phyloP scores from a whole-genome alignment of 768 basidiomycete genomes.

The Boletellus ananiceps region DNA sequence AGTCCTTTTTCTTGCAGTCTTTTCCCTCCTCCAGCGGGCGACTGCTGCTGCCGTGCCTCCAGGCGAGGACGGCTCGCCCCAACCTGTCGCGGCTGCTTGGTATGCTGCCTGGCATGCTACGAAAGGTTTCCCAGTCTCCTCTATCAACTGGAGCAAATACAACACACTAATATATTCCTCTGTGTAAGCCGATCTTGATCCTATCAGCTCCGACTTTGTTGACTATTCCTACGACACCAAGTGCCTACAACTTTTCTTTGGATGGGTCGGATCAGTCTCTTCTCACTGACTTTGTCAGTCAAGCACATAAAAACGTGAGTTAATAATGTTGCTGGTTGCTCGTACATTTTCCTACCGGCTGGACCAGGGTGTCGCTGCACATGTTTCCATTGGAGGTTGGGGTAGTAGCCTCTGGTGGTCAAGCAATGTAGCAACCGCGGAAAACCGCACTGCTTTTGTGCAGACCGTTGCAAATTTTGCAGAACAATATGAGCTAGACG shows the following conservation, averaged over 20 bases:
- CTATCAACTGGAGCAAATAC: constrained; percentile 64
- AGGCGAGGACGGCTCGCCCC: too few species aligned
- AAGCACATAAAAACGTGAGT: constrained; percentile 37
- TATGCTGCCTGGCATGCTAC: constrained; percentile 62
- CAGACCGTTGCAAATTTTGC: constrained; percentile 50
- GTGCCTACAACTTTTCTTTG: constrained; percentile 31
- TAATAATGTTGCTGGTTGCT: neutral
- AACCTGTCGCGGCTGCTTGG: constrained; percentile 48
- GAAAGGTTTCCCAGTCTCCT: constrained; percentile 45
- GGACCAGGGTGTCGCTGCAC: constrained; percentile 49
- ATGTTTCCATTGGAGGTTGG: constrained; percentile 70
- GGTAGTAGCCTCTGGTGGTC: constrained; percentile 61
- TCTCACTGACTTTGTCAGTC: constrained; percentile 53
- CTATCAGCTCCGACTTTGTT: neutral
- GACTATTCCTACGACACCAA: constrained; percentile 26
- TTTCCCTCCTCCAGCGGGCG: neutral
- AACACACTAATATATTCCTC: constrained; percentile 63
- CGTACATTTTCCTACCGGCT: neutral
- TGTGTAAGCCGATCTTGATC: constrained; percentile 35
- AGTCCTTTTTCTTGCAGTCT: neutral
- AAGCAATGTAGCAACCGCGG: constrained; percentile 48
- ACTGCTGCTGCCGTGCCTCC: neutral
- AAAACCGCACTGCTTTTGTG: constrained; percentile 60
- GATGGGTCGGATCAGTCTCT: constrained; percentile 42
- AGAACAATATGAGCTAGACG: constrained; percentile 48